Conservation (phyloP, 805 yeast species). For the Candida alai region DNA sequence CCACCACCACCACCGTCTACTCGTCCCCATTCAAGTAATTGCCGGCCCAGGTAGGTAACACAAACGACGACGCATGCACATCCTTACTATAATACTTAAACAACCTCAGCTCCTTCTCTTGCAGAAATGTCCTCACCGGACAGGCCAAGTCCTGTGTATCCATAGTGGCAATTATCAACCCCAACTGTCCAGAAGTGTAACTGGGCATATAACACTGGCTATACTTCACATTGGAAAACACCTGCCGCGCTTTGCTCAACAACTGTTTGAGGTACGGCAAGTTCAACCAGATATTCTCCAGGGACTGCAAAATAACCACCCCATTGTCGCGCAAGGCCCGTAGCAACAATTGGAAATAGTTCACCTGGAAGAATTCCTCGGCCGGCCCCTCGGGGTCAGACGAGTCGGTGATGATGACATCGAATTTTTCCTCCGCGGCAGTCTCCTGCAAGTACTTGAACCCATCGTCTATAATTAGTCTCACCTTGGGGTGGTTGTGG, state of each 20-base stretch:
- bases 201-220: conserved; percentile 83
- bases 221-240: conserved; percentile 60
- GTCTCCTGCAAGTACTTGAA: conserved; percentile 59
- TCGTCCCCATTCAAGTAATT: conserved; percentile 18
- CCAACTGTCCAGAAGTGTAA: conserved; percentile 85
- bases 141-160: conserved; percentile 37
- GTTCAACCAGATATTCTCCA: conserved; percentile 75
- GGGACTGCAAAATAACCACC: conserved; percentile 75
- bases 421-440: conserved; percentile 51
- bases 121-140: conserved; percentile 48
- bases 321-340: conserved; percentile 61
- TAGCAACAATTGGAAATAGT: conserved; percentile 65
- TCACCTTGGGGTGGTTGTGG: conserved; percentile 61
- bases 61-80: conserved; percentile 70
- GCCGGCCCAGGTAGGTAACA: conserved; percentile 78
- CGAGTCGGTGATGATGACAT: conserved; percentile 86
- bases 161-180: conserved; percentile 68
- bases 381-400: conserved; percentile 98
- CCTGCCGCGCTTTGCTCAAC: conserved; percentile 45
- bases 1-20: too few species aligned
- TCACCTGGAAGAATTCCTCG: conserved; percentile 75
- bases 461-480: conserved; percentile 74
- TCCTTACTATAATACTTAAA: conserved; percentile 63
- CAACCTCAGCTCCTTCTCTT: conserved; percentile 43
- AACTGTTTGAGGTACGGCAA: conserved; percentile 48